phyloP scores from a whole-genome alignment of 768 basidiomycete genomes.

The Boletus edulis region DNA sequence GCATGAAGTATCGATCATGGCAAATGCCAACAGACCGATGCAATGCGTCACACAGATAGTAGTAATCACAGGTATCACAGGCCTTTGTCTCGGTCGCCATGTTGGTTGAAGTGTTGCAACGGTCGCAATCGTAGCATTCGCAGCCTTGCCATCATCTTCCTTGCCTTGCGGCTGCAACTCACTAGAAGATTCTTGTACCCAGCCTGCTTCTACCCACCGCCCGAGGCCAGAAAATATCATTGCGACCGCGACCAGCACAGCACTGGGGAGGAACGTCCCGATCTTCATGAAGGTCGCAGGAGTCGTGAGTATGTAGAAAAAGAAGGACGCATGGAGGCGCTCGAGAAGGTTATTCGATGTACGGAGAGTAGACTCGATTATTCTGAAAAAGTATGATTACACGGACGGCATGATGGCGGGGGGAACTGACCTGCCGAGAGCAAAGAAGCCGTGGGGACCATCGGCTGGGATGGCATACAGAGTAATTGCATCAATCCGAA shows the following conservation, averaged over 20 bases:
- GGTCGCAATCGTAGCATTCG: not conserved
- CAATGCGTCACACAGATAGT: conserved; percentile 57
- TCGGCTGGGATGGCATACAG: conserved; percentile 82
- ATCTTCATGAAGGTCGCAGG: conserved; percentile 80
- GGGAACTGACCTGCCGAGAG: conserved; percentile 73
- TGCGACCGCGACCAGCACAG: conserved; percentile 76
- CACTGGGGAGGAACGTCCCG: conserved; percentile 87
- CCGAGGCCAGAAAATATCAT: conserved; percentile 83
- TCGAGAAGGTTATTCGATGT: conserved; percentile 94
- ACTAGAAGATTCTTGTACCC: conserved; percentile 31
- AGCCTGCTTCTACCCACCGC: conserved; percentile 68
- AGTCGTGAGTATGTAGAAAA: conserved; percentile 75
- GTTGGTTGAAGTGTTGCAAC: not conserved
- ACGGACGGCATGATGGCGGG: not conserved
- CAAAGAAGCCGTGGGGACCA: conserved; percentile 95
- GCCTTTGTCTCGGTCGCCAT: conserved; percentile 40
- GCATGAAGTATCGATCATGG: conserved; percentile 41
- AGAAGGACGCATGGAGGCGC: conserved; percentile 95
- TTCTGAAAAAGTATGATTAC: conserved; percentile 39
- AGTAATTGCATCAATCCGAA: conserved; percentile 92
- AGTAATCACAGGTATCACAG: conserved; percentile 50
- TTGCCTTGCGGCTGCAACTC: not conserved
- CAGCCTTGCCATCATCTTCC: conserved; percentile 12
- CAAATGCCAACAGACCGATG: conserved; percentile 53
- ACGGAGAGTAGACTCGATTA: conserved; percentile 83